phyloP scores from a whole-genome alignment of 192 early-diverging fungal genomes.

The Allomyces javanicus region DNA sequence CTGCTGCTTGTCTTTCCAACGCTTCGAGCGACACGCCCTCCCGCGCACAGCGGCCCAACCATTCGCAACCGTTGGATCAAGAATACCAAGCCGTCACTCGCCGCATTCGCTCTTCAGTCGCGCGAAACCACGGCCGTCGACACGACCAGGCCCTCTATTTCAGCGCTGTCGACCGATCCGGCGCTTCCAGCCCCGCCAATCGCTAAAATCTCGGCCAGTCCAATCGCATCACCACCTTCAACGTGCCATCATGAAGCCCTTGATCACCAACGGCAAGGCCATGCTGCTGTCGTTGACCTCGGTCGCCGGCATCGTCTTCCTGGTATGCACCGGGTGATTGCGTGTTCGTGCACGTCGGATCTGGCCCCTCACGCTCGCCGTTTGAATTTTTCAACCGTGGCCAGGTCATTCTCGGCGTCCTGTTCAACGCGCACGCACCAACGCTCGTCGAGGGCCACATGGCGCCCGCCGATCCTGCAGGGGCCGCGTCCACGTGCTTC shows the following conservation, averaged over 20 bases:
- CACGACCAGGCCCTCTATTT: too few species aligned
- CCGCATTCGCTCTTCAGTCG: not conserved
- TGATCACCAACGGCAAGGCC: not conserved
- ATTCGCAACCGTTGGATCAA: too few species aligned
- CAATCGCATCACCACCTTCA: not conserved
- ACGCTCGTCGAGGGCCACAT: not conserved
- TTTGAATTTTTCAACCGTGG: too few species aligned
- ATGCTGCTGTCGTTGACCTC: not conserved
- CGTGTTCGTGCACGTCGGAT: too few species aligned
- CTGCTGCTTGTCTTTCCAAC: too few species aligned
- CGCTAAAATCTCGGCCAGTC: not conserved
- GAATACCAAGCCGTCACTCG: not conserved
- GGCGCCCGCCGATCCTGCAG: not conserved
- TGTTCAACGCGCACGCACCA: not conserved
- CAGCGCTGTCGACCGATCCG: too few species aligned
- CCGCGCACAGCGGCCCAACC: too few species aligned
- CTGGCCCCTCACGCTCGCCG: too few species aligned
- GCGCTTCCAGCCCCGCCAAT: not conserved
- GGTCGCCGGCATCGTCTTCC: not conserved
- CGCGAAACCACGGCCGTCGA: not conserved
- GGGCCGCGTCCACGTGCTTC: not conserved
- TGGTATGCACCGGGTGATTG: not conserved
- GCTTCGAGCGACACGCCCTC: too few species aligned
- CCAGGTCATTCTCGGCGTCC: not conserved
- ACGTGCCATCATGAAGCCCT: not conserved